These are phyloP conservation scores for Dillenia turbinata DNA, from an alignment of 164 flowering plant genomes.

Conservation along the genomic window DNA sequence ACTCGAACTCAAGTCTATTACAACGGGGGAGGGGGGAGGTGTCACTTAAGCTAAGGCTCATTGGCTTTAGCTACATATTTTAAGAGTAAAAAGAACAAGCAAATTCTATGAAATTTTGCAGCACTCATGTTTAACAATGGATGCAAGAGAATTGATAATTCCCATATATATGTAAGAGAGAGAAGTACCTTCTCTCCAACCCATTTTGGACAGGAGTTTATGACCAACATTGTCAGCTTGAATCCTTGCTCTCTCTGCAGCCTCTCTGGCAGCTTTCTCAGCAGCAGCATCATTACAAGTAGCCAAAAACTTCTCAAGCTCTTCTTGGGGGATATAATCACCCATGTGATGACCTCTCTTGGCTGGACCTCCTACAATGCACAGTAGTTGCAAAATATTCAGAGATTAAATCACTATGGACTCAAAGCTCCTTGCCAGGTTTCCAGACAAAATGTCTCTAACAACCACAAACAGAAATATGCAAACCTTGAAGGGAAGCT, in stretches of 20 bases:
- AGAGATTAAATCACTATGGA: neutral
- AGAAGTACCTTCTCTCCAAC: constrained; percentile 93
- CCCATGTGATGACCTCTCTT: constrained; percentile 99
- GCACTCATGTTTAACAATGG: too few relatives aligned
- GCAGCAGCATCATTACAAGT: constrained; percentile 73
- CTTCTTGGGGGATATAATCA: constrained; percentile 91
- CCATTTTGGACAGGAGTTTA: constrained; percentile 93
- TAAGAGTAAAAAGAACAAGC: too few relatives aligned
- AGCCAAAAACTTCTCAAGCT: constrained; percentile 84
- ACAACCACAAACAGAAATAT: neutral
- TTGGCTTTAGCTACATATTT: too few relatives aligned
- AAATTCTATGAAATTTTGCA: too few relatives aligned
- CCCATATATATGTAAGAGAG: neutral
- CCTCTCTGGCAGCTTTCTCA: constrained; percentile 63
- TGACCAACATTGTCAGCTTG: constrained; percentile 98
- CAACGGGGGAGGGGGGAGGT: too few relatives aligned
- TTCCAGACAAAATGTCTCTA: neutral
- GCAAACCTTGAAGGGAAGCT: constrained; percentile 81
- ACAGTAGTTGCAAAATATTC: neutral
- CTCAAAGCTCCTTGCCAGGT: neutral
- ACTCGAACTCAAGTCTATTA: too few relatives aligned
- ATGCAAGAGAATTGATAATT: too few relatives aligned
- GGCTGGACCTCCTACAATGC: constrained; percentile 17
- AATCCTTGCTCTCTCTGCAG: constrained; percentile 78
- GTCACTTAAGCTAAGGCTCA: too few relatives aligned